phyloP scores from a whole-genome alignment of 164 flowering plant species.

The Stephania yunnanensis region DNA sequence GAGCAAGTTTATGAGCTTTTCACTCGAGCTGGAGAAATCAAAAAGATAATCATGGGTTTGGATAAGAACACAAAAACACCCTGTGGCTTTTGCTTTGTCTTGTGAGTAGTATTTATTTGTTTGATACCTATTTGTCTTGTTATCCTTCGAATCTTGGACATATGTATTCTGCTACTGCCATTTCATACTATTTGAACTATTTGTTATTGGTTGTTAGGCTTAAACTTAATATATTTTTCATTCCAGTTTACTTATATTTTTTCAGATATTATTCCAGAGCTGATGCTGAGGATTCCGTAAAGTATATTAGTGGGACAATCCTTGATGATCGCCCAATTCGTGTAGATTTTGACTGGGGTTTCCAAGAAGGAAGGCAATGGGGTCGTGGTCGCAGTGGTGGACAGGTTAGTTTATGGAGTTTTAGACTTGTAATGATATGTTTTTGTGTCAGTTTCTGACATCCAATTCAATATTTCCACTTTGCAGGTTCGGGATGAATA shows the following conservation, averaged over 20 bases:
- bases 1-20: slow-evolving; percentile 96
- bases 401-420: slow-evolving; percentile 40
- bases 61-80: slow-evolving; percentile 96
- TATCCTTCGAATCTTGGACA: background rate
- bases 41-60: slow-evolving; percentile 93
- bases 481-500: slow-evolving; percentile 95
- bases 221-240: background rate
- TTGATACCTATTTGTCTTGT: background rate
- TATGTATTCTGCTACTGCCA: background rate
- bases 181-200: background rate
- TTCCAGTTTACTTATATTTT: background rate
- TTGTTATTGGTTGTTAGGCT: background rate
- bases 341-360: slow-evolving; percentile 99
- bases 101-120: slow-evolving; percentile 39
- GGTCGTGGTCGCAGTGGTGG: slow-evolving; percentile 99
- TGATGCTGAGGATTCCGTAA: slow-evolving; percentile 89
- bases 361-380: slow-evolving; percentile 98
- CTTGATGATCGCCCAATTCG: slow-evolving; percentile 98
- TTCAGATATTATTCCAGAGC: slow-evolving; percentile 86
- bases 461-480: background rate
- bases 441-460: background rate
- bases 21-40: slow-evolving; percentile 88
- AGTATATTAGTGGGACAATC: slow-evolving; percentile 94
- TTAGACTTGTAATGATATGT: background rate
- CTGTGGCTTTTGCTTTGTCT: slow-evolving; percentile 91